Evolutionary conservation across 1,284 basidiomycete genomes (phyloP).

Genomic region (Ceratobasidium sp.): DNA sequence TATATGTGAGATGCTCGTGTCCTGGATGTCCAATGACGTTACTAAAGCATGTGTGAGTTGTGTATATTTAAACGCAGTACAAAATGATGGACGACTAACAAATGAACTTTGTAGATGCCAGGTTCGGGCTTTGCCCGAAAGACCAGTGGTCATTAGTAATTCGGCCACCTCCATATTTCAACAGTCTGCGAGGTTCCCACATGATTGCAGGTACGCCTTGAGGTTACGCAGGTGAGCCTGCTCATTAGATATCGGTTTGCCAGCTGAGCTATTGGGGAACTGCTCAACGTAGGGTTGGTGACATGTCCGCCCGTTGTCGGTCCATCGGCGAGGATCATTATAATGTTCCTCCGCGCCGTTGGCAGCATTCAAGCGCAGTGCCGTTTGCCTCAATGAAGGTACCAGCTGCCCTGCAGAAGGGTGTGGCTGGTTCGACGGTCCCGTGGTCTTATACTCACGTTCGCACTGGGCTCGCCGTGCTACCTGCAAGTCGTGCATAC

Average conservation of each 20-base stretch:
- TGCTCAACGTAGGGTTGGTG: not conserved
- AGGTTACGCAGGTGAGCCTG: not conserved
- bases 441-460: not conserved
- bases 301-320: not conserved
- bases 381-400: too few relatives aligned
- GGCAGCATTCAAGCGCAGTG: too few relatives aligned
- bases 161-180: slow-evolving; percentile 12
- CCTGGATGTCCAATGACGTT: slow-evolving; percentile 4
- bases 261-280: slow-evolving; percentile 15
- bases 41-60: too few relatives aligned
- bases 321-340: slow-evolving; percentile 4
- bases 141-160: slow-evolving; percentile 24
- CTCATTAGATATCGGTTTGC: not conserved
- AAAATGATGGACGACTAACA: too few relatives aligned
- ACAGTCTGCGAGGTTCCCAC: not conserved
- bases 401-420: not conserved
- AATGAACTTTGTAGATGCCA: slow-evolving; percentile 21
- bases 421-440: slow-evolving; percentile 1
- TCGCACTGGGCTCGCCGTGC: not conserved
- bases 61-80: not conserved
- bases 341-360: not conserved
- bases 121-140: slow-evolving; percentile 2
- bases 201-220: not conserved
- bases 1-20: not conserved
- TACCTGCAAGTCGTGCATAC: not conserved